Percentiles rank a stretch among this genome's conserved stretches.
Evolutionary conservation across 768 basidiomycete species (phyloP).

Genomic region (Kondoa malvinella): DNA sequence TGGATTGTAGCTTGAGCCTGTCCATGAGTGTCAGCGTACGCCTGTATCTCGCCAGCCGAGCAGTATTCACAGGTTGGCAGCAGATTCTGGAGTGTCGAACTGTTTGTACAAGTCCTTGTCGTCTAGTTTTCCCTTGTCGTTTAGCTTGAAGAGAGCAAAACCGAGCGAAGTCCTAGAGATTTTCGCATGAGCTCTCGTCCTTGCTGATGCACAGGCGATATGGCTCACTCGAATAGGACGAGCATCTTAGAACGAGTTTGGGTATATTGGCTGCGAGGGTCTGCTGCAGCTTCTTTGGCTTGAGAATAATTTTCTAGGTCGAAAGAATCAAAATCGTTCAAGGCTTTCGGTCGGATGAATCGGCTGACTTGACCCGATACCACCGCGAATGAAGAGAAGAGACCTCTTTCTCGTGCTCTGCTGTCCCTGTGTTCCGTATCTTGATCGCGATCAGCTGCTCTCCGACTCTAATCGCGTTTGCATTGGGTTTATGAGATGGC

Average conservation of each 20-base stretch:
- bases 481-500: no score
- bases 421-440: no score
- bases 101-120: conserved; percentile 75
- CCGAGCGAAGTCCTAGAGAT: conserved; percentile 66
- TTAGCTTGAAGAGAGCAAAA: conserved; percentile 85
- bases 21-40: not conserved
- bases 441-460: no score
- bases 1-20: conserved; percentile 81
- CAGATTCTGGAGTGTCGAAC: conserved; percentile 79
- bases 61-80: conserved; percentile 58
- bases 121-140: conserved; percentile 50
- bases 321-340: no score
- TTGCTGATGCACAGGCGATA: not conserved
- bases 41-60: not conserved
- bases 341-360: no score
- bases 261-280: no score
- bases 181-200: not conserved
- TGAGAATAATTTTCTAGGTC: no score
- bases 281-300: no score
- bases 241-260: not conserved
- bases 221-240: not conserved
- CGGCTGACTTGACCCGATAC: no score
- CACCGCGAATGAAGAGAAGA: no score
- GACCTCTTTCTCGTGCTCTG: no score
- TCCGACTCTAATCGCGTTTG: no score